Evolutionary conservation across 805 yeast genomes (phyloP), one percentile per base, ranked within the genome.

Genomic region (Metschnikowia arizonensis): DNA sequence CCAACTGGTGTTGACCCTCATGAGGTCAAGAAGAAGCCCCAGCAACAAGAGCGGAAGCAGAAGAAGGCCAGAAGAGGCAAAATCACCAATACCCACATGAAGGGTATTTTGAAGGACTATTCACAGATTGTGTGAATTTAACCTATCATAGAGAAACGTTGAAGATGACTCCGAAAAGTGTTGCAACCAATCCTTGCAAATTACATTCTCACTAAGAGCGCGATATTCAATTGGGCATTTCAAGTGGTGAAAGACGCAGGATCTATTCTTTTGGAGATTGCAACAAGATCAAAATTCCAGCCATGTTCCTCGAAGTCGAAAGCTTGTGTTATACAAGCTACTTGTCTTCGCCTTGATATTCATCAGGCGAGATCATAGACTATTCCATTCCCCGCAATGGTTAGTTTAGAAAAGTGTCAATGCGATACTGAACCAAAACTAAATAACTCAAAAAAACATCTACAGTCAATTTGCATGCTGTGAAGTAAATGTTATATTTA

Each of bases 1-100:
- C 99, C 99, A 8, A 91, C 98, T 0, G 85, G 93, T 59, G 93
- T 89, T n/a, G 99, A 93, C 62, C 98, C 99, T n/a, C 87, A 89
- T 33, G 79, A 86, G n/a, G 68, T 89, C 48, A 87, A 83, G 65
- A 84, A 82, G 61, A 79, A 77, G 45, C 78, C 77, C 37, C 70
- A 64, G 45, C 71, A 67, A 45, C 75, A 73, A 33, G 83, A 80
- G 53, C 80, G 85, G 63, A 91, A 89, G 68, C 89, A 85, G 63
- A 88, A 88, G 78, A 90, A 87, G 66, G 87, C 95, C 41, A 81
- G 98, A 66, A 79, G 89, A 60, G 95, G 96, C 37, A 93, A 89
- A 73, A 80, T 93, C 58, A 93, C 99, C 9, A 93, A 93, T 64
- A 84, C 95, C 2, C 99, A 93, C 66, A 85, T 93, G 95, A 84